Evolutionary conservation across 106 monocot genomes (phyloP).

Genomic region (Acorus gramineus): DNA sequence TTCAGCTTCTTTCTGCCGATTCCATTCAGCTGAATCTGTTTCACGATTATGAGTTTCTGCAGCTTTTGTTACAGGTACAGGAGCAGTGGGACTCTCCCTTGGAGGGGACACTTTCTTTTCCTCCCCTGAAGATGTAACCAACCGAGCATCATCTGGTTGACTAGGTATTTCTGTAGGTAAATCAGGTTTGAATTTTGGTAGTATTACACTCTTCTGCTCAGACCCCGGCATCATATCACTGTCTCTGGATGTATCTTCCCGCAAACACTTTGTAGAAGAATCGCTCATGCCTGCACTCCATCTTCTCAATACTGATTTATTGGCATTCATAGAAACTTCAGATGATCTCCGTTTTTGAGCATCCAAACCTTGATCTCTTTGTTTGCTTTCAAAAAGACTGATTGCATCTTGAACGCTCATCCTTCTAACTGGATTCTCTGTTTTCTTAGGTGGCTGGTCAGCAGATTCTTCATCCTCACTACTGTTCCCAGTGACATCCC

Average conservation of each 20-base stretch:
- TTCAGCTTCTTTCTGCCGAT: no score
- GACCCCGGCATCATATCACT: conserved; percentile 5
- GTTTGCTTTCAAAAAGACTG: conserved; percentile 86
- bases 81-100: no score
- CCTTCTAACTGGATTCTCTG: conserved; percentile 60
- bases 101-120: no score
- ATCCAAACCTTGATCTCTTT: conserved; percentile 58
- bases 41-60: no score
- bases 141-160: no score
- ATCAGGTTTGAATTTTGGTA: conserved; percentile 16
- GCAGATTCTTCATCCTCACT: conserved; percentile 37
- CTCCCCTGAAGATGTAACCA: no score
- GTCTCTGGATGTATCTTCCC: conserved; percentile 23
- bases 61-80: no score
- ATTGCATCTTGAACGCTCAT: conserved; percentile 99
- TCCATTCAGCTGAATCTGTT: no score
- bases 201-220: conserved; percentile 32
- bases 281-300: conserved; percentile 90
- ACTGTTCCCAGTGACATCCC: conserved; percentile 36
- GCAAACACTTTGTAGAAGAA: conserved; percentile 22
- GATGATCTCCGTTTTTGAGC: conserved; percentile 24
- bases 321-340: conserved; percentile 29
- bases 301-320: conserved; percentile 87
- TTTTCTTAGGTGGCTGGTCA: conserved; percentile 28
- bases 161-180: not conserved